Conservation (phyloP, 1,139 yeast species). For the Kluyveromyces sp. region DNA sequence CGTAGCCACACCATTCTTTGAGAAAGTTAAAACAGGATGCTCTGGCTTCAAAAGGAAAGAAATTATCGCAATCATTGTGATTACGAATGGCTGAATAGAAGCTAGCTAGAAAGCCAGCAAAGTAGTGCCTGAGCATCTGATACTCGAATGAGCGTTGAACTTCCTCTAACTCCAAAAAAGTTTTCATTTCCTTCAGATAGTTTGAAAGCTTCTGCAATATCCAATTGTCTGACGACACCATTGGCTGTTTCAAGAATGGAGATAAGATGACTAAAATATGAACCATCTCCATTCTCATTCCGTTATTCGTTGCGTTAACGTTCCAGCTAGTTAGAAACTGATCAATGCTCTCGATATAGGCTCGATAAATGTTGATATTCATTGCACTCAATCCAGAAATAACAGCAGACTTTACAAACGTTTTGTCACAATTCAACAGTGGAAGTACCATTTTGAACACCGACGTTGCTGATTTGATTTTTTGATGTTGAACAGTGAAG, state of each 20-base stretch:
- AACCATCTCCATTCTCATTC: constrained; percentile 66
- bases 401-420: constrained; percentile 73
- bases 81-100: constrained; percentile 49
- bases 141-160: constrained; percentile 65
- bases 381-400: constrained; percentile 82
- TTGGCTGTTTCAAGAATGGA: constrained; percentile 48
- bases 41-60: constrained; percentile 82
- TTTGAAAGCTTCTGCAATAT: constrained; percentile 56
- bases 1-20: constrained; percentile 94
- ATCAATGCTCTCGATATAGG: constrained; percentile 74
- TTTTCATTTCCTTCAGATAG: constrained; percentile 59
- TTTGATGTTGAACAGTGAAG: constrained; percentile 78
- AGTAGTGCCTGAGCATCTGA: constrained; percentile 72
- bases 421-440: constrained; percentile 62
- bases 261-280: constrained; percentile 71
- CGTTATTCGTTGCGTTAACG: constrained; percentile 32
- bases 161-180: constrained; percentile 49
- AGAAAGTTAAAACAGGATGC: constrained; percentile 74
- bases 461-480: constrained; percentile 86
- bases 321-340: constrained; percentile 58
- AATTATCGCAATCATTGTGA: constrained; percentile 35
- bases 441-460: constrained; percentile 87
- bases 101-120: constrained; percentile 69
- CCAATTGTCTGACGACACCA: constrained; percentile 60
- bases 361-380: constrained; percentile 80